These are phyloP conservation scores for Amanita pseudoporphyria DNA, from an alignment of 768 basidiomycete species.

Conservation along the genomic window DNA sequence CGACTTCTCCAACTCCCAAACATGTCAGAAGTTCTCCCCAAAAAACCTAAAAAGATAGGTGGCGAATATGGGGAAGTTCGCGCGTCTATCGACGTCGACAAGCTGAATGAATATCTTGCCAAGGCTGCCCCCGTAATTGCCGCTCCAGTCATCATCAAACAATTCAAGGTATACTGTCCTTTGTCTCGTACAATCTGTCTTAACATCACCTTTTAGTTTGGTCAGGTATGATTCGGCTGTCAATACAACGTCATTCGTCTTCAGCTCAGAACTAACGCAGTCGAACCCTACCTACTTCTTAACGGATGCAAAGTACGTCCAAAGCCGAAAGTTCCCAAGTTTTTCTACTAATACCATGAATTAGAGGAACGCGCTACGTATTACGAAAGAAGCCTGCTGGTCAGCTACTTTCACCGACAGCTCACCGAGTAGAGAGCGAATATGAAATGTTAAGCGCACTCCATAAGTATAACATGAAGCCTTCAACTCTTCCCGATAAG, in stretches of 20 bases:
- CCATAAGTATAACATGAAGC: conserved; percentile 57
- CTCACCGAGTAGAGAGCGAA: conserved; percentile 94
- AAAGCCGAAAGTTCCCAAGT: not conserved
- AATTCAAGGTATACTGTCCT: conserved; percentile 68
- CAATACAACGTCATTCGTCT: not conserved
- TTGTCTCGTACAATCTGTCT: not conserved
- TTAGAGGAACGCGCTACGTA: conserved; percentile 58
- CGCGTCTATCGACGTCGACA: conserved; percentile 54
- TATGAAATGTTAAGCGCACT: conserved; percentile 73
- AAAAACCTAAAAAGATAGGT: conserved; percentile 38
- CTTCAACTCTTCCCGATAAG: conserved; percentile 36
- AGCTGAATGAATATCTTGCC: conserved; percentile 58
- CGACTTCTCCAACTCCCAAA: not conserved
- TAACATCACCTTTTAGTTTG: conserved; percentile 44
- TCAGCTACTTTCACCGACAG: conserved; percentile 77
- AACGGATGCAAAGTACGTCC: conserved; percentile 56
- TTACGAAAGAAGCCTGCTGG: conserved; percentile 92
- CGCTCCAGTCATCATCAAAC: conserved; percentile 70
- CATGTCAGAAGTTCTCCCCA: conserved; percentile 7
- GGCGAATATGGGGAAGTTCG: conserved; percentile 71
- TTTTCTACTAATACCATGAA: conserved; percentile 3
- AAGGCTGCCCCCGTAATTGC: conserved; percentile 43
- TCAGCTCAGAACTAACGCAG: conserved; percentile 25
- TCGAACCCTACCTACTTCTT: conserved; percentile 97
- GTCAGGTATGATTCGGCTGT: conserved; percentile 49